Conservation (phyloP, 2,329 filamentous ascomycete genomes). For the Ascocoryne sarcoides region DNA sequence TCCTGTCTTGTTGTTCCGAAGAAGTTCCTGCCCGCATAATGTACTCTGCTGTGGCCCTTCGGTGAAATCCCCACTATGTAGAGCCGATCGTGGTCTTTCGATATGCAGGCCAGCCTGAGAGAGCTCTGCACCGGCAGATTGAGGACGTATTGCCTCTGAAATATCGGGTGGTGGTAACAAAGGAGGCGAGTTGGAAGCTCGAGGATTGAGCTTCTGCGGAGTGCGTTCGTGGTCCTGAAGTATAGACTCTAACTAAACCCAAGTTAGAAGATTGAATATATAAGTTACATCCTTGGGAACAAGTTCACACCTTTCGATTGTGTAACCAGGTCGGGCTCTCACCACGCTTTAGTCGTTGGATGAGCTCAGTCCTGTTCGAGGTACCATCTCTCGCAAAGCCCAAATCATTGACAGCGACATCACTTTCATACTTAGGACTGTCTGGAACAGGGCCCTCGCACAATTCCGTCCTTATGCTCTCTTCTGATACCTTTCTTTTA, state of each 20-base stretch:
- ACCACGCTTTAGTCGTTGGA: slow-evolving; percentile 72
- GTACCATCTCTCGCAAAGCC: slow-evolving; percentile 16
- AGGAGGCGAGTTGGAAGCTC: slow-evolving; percentile 21
- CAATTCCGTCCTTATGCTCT: slow-evolving; percentile 51
- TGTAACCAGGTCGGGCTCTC: slow-evolving; percentile 69
- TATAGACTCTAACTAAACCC: slow-evolving; percentile 23
- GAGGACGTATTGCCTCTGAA: slow-evolving; percentile 23
- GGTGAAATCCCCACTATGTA: slow-evolving; percentile 61
- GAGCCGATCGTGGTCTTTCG: slow-evolving; percentile 70
- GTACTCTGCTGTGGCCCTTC: slow-evolving; percentile 19
- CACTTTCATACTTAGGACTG: slow-evolving; percentile 12
- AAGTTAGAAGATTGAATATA: slow-evolving; percentile 3
- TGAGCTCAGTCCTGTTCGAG: slow-evolving; percentile 66
- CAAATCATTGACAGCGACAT: slow-evolving; percentile 7
- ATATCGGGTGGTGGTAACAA: slow-evolving; percentile 30
- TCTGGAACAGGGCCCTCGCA: slow-evolving; percentile 46
- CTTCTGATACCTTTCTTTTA: slow-evolving; percentile 42
- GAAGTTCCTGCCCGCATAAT: slow-evolving; percentile 4
- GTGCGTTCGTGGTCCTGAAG: slow-evolving; percentile 21
- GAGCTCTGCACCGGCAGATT: slow-evolving; percentile 34
- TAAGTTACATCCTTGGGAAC: slow-evolving; percentile 2
- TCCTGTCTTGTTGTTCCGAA: slow-evolving; percentile 7
- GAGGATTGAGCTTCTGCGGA: slow-evolving; percentile 16
- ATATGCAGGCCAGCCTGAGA: slow-evolving; percentile 54
- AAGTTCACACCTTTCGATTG: slow-evolving; percentile 54